These are phyloP conservation scores for Canariomyces notabilis DNA, from an alignment of 2,329 filamentous ascomycete species.

Conservation along the genomic window DNA sequence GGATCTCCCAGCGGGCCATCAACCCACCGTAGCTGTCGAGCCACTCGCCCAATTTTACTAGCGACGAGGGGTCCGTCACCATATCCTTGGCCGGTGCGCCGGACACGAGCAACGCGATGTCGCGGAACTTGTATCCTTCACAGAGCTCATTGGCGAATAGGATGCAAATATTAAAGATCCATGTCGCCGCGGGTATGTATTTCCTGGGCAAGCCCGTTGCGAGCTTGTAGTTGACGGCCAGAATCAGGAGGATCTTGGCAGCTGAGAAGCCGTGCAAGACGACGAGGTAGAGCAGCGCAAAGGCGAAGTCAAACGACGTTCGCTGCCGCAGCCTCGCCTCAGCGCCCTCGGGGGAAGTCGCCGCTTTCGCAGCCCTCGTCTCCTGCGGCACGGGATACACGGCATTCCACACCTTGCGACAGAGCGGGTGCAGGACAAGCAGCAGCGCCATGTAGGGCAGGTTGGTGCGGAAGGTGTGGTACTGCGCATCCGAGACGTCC, in stretches of 20 bases:
- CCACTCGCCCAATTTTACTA: conserved; percentile 61
- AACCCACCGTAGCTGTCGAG: conserved; percentile 78
- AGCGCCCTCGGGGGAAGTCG: conserved; percentile 37
- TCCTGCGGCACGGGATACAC: conserved; percentile 37
- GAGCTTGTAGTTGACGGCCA: conserved; percentile 77
- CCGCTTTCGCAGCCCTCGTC: conserved; percentile 21
- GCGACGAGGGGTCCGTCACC: conserved; percentile 32
- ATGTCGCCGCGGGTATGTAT: conserved; percentile 71
- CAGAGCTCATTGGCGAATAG: conserved; percentile 88
- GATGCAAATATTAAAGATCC: conserved; percentile 81
- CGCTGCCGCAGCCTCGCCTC: conserved; percentile 62
- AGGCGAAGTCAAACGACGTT: conserved; percentile 74
- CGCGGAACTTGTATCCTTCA: conserved; percentile 67
- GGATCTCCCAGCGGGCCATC: conserved; percentile 89
- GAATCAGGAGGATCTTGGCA: conserved; percentile 73
- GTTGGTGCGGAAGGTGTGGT: conserved; percentile 77
- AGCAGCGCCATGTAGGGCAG: conserved; percentile 74
- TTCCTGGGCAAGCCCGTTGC: conserved; percentile 64
- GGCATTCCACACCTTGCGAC: conserved; percentile 66
- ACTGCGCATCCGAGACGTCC: conserved; percentile 89
- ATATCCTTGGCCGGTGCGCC: conserved; percentile 30
- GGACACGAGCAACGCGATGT: conserved; percentile 52
- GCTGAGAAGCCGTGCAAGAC: conserved; percentile 81
- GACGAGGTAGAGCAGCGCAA: conserved; percentile 72
- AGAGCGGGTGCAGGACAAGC: conserved; percentile 70